Base-by-base conservation (phyloP, 1,139 yeast genomes). In the Suhomyces anneliseae region DNA sequence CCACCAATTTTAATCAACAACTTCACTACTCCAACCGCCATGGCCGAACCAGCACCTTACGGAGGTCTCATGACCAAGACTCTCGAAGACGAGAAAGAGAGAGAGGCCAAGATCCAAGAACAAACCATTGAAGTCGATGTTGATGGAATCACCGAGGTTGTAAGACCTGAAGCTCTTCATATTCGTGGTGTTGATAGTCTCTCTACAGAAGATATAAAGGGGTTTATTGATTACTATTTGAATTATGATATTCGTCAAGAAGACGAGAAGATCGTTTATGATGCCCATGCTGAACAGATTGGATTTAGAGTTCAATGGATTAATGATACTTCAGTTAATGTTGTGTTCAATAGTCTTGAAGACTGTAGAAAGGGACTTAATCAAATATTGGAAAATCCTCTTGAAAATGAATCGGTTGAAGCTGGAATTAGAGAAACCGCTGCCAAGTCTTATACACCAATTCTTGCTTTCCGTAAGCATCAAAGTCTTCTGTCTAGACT, bases 141-240 rank as follows among this genome's bases (percentile, higher is more conserved):
- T 34, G 62, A 71, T 44, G 70, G 72, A n/a, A 51, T 53, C 39
- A 53, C 65, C 8, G 65, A 63, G 34, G 53, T 53, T 5, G 57
- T 68, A 15, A 62, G 82, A 43, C 79, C 81, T 8, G 82, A 80
- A 42, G 79, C 87, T 0, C 54, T 87, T 27, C 72, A 69, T 47
- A 52, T 87, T 4, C 62, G 69, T 43, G 95, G 95, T 15, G 93
- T 87, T 2, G 90, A 87, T 53, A 81, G 77, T 44, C 69, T 87
- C 51, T 79, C 87, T 37, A 84, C 90, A 2, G 74, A 78, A 40
- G 87, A 85, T 47, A 79, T 87, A 51, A 81, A 82, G 58, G 65
- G 73, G 14, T 86, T 75, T 57, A 64, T 85, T 14, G 80, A 79
- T 45, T 65, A 69, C 47, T 77, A 79, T 56, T 58, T 82, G 42